These are phyloP conservation scores for Penicillium sp. DNA, from an alignment of 2,329 filamentous ascomycete species.

Conservation along the genomic window DNA sequence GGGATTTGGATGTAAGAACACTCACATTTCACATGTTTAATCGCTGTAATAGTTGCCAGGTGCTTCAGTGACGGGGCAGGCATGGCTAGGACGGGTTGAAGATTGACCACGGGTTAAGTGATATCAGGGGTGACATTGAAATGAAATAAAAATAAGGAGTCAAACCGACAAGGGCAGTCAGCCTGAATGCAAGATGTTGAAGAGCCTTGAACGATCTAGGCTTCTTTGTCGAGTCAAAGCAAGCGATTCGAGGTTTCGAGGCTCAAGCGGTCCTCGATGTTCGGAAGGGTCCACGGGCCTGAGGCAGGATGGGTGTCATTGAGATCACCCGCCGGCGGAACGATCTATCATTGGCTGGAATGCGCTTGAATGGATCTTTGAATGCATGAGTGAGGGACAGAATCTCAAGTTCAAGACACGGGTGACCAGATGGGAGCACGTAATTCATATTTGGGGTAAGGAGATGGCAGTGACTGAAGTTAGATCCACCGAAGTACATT, in stretches of 20 bases:
- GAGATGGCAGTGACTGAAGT: too few relatives aligned
- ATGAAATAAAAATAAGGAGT: neutral
- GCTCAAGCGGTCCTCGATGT: slow-evolving; percentile 1
- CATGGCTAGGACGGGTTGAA: slow-evolving; percentile 21
- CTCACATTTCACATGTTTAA: slow-evolving; percentile 36
- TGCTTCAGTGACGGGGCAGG: slow-evolving; percentile 31
- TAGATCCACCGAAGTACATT: too few relatives aligned
- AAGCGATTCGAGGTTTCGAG: neutral
- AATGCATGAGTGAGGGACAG: too few relatives aligned
- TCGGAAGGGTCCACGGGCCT: neutral
- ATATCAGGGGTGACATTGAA: slow-evolving; percentile 13
- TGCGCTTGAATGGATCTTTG: neutral
- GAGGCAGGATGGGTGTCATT: neutral
- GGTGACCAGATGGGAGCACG: too few relatives aligned
- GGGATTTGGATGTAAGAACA: neutral
- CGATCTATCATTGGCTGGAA: neutral
- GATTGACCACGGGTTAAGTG: slow-evolving; percentile 3
- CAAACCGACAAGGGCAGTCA: neutral
- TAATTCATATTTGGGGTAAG: too few relatives aligned
- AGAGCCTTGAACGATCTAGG: neutral
- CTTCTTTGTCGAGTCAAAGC: neutral
- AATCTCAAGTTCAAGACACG: too few relatives aligned
- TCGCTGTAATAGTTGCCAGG: slow-evolving; percentile 31
- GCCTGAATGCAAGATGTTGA: neutral
- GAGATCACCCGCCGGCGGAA: neutral